Conservation (phyloP, 768 basidiomycete species). For the Holtermanniella nyarrowii region DNA sequence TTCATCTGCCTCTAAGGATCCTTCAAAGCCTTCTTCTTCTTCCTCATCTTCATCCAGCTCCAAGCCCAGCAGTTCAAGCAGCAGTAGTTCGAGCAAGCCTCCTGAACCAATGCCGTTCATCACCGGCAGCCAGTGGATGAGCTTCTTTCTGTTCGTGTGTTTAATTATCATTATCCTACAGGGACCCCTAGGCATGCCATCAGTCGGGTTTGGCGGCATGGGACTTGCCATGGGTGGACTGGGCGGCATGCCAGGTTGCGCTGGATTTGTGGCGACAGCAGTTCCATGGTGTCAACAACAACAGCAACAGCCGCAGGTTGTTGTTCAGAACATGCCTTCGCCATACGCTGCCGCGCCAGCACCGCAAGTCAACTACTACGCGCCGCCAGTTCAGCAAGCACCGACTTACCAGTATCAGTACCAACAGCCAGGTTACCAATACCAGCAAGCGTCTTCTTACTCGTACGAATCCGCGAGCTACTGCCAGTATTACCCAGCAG, state of each 20-base stretch:
- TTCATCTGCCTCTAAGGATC: conserved; percentile 1
- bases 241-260: conserved; percentile 22
- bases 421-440: not conserved
- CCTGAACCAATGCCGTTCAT: conserved; percentile 22
- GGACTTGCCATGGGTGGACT: conserved; percentile 2
- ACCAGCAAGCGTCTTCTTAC: not conserved
- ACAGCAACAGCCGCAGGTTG: not conserved
- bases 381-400: not conserved
- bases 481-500: not conserved
- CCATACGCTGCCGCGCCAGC: not conserved
- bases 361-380: not conserved
- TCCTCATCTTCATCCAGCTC: not conserved
- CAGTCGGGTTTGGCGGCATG: not conserved
- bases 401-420: not conserved
- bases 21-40: conserved; percentile 1
- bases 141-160: conserved; percentile 32
- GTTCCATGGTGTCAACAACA: conserved; percentile 22
- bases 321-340: not conserved
- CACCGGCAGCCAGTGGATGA: conserved; percentile 32
- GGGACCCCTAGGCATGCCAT: conserved; percentile 29
- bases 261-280: conserved; percentile 11
- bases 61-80: not conserved
- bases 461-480: not conserved
- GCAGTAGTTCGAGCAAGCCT: conserved; percentile 5
- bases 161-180: conserved; percentile 33